A percentile compares a stretch with the other conserved stretches of the same genome.
Conservation (phyloP, 495 filamentous ascomycete genomes). For the Hyphodiscus hymeniophilus region DNA sequence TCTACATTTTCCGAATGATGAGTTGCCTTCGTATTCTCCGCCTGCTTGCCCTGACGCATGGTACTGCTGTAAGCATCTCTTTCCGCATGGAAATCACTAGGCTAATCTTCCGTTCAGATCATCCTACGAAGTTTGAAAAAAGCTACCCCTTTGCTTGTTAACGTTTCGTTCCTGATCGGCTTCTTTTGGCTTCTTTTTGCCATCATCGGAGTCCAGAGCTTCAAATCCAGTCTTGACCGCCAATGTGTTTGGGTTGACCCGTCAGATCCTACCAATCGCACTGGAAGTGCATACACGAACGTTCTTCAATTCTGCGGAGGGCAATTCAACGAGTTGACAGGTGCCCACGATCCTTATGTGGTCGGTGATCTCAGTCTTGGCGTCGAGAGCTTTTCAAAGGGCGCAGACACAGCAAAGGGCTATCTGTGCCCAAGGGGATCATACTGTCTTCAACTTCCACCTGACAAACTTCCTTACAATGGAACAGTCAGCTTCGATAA, state of each 20-base stretch:
- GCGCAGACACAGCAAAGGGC: slow-evolving; percentile 60
- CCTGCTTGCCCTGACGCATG: slow-evolving; percentile 80
- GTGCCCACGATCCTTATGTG: slow-evolving; percentile 53
- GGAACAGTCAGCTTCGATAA: slow-evolving; percentile 93
- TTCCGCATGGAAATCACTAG: background rate
- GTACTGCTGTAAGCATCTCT: slow-evolving; percentile 50
- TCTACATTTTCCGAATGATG: slow-evolving; percentile 93
- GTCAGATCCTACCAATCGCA: slow-evolving; percentile 31
- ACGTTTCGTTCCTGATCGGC: slow-evolving; percentile 90
- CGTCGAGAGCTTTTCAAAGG: slow-evolving; percentile 14
- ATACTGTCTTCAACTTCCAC: slow-evolving; percentile 66
- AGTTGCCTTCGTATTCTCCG: slow-evolving; percentile 88
- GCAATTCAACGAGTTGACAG: slow-evolving; percentile 53
- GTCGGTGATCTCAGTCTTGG: slow-evolving; percentile 3
- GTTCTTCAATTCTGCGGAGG: slow-evolving; percentile 79
- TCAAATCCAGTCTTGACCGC: slow-evolving; percentile 87
- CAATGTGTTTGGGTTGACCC: slow-evolving; percentile 81
- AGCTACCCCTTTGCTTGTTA: slow-evolving; percentile 84
- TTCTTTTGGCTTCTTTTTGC: slow-evolving; percentile 99
- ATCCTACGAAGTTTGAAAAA: slow-evolving; percentile 94
- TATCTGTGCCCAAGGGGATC: slow-evolving; percentile 82
- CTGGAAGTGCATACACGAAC: slow-evolving; percentile 37
- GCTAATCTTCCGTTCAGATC: slow-evolving; percentile 37
- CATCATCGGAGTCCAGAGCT: slow-evolving; percentile 92
- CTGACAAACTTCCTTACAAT: slow-evolving; percentile 55